Evolutionary conservation across 192 early-diverging fungal species (phyloP).

Genomic region (Entophlyctis luteolus): DNA sequence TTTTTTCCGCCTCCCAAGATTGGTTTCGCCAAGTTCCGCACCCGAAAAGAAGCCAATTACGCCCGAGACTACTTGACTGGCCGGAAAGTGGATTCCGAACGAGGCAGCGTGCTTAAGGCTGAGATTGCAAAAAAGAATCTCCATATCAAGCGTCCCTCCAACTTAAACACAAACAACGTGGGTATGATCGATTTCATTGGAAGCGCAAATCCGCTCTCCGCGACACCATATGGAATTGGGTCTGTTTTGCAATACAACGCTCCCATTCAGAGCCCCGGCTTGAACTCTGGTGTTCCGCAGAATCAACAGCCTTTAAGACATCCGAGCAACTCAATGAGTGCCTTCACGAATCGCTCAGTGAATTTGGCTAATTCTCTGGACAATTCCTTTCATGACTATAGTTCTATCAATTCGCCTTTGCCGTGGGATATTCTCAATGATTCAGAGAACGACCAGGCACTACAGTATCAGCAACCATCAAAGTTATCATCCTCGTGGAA

Average conservation of each 20-base stretch:
- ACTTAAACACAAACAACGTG: slow-evolving; percentile 82
- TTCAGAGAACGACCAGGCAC: background rate
- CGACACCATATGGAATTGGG: background rate
- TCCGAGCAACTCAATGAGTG: background rate
- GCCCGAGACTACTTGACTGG: slow-evolving; percentile 91
- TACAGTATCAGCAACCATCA: background rate
- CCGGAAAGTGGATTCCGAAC: slow-evolving; percentile 87
- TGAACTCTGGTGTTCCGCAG: background rate
- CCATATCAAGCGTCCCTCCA: slow-evolving; percentile 80
- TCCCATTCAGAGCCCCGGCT: slow-evolving; percentile 10
- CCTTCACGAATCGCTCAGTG: background rate
- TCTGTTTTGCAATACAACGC: background rate
- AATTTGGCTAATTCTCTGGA: background rate
- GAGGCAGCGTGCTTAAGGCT: slow-evolving; percentile 83
- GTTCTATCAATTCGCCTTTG: slow-evolving; percentile 10
- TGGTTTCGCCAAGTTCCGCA: slow-evolving; percentile 97
- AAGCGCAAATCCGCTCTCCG: slow-evolving; percentile 11
- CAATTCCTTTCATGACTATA: slow-evolving; percentile 15
- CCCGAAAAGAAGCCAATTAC: slow-evolving; percentile 83
- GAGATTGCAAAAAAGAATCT: slow-evolving; percentile 99
- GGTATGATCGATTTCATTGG: slow-evolving; percentile 39
- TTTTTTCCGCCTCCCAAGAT: slow-evolving; percentile 57
- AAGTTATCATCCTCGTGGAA: background rate
- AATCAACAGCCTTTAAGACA: slow-evolving; percentile 13
- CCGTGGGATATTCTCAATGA: slow-evolving; percentile 27